Base-by-base conservation (phyloP, 2,329 filamentous ascomycete genomes). In the Dactylellina cionopaga region DNA sequence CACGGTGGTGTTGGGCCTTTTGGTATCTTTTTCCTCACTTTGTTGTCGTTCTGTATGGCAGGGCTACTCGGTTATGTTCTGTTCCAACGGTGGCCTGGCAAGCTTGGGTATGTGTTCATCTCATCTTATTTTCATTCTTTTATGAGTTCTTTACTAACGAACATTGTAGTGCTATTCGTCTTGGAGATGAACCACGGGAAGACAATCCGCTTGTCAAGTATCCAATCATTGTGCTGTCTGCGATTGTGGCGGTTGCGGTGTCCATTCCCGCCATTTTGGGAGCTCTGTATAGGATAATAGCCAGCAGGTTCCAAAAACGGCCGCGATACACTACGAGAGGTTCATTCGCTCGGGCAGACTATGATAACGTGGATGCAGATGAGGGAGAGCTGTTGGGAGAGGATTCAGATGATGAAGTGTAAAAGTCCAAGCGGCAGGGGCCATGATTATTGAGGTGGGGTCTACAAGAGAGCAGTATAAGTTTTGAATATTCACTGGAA, bases 371-470 rank as follows among this genome's bases (percentile, higher is more conserved):
- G 55, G 92, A 96, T 77, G 91, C 95, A 54, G 95, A 98, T 79
- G 95, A 98, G 80, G 94, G 94, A 51, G 94, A 98, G 83, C 83
- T 99, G 76, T 82, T 99, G 33, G 95, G 95, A 0, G 94, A 97
- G 76, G 93, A 96, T 70, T 92, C 92, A 76, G 94, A 97, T 75
- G 92, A 97, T 78, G 94, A 97, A 74, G 90, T 89, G 51, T 88
- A 79, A 81, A 55, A 6, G 29, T n/a, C 15, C 17, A 37, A 46
- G 10, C 17, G 2, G 35, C 19, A 22, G 15, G 49, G n/a, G 13
- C 6, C n/a, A n/a, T n/a, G n/a, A n/a, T 33, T 24, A 35, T 7
- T 13, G 13, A 5, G 13, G 11, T 22, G 5, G 13, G 24, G 17
- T 25, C 25, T 27, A 27, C 10, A 63, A 24, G 31, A 19, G 55